These are phyloP conservation scores for Omphalotus guepiniiformis DNA, from an alignment of 768 basidiomycete species.

Conservation along the genomic window DNA sequence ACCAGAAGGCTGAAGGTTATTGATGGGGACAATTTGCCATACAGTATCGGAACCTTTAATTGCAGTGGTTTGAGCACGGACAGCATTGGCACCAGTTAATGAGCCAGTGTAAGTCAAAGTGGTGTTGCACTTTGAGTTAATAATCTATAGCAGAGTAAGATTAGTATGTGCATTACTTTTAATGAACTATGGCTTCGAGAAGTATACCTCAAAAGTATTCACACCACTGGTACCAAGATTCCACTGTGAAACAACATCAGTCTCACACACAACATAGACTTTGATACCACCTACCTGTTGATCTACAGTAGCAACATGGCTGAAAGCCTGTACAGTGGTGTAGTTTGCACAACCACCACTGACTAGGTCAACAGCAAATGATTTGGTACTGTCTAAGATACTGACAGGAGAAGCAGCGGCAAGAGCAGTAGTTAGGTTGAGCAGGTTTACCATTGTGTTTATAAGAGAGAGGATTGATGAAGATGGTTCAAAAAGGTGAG, in stretches of 20 bases:
- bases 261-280: not conserved
- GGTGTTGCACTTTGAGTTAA: not conserved
- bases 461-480: no score
- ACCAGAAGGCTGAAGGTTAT: not conserved
- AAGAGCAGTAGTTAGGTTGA: not conserved
- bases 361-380: not conserved
- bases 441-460: not conserved
- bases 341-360: not conserved
- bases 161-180: not conserved
- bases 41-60: not conserved
- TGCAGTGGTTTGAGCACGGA: not conserved
- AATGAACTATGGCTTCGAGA: not conserved
- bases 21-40: not conserved
- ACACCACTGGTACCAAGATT: not conserved
- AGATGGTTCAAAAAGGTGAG: not conserved
- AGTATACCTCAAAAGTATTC: not conserved
- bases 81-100: not conserved
- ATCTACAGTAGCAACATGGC: not conserved
- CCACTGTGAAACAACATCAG: not conserved
- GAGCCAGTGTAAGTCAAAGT: not conserved
- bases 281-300: not conserved
- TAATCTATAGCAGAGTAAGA: not conserved
- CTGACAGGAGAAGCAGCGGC: not conserved
- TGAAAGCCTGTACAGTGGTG: not conserved
- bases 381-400: not conserved